These are phyloP conservation scores for Metarhizium robertsii DNA, from an alignment of 2,329 filamentous ascomycete genomes.

Conservation along the genomic window DNA sequence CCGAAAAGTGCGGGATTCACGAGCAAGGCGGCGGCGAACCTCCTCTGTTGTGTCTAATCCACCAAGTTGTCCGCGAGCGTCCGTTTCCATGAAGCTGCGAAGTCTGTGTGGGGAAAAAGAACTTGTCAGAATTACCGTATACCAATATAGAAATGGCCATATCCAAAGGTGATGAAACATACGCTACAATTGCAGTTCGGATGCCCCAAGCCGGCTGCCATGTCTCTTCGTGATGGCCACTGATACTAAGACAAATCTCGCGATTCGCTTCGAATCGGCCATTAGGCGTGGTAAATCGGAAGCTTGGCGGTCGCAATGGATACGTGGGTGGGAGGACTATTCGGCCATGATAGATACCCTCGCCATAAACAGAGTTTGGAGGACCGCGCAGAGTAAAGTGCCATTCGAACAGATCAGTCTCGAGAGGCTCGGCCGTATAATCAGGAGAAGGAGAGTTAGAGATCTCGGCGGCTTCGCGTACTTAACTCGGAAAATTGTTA, in stretches of 20 bases:
- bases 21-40: constrained; percentile 60
- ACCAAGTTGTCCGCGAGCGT: constrained; percentile 78
- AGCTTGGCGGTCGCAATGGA: constrained; percentile 85
- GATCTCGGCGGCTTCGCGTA: constrained; percentile 87
- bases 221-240: constrained; percentile 92
- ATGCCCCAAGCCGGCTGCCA: constrained; percentile 99
- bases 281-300: constrained; percentile 86
- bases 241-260: constrained; percentile 92
- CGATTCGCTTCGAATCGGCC: constrained; percentile 94
- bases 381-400: constrained; percentile 95
- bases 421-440: constrained; percentile 76
- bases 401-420: constrained; percentile 93
- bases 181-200: constrained; percentile 70
- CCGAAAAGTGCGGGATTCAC: constrained; percentile 53
- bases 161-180: constrained; percentile 9
- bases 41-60: constrained; percentile 69
- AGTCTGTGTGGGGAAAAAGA: constrained; percentile 34
- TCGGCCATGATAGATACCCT: constrained; percentile 88
- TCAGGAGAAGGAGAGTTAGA: constrained; percentile 71
- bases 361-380: constrained; percentile 67
- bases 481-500: constrained; percentile 26
- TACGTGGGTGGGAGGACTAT: constrained; percentile 86
- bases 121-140: not conserved
- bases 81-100: constrained; percentile 86
- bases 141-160: not conserved